phyloP scores from a whole-genome alignment of 352 stramenopile genomes.

The Pilasporangium apinafurcum region DNA sequence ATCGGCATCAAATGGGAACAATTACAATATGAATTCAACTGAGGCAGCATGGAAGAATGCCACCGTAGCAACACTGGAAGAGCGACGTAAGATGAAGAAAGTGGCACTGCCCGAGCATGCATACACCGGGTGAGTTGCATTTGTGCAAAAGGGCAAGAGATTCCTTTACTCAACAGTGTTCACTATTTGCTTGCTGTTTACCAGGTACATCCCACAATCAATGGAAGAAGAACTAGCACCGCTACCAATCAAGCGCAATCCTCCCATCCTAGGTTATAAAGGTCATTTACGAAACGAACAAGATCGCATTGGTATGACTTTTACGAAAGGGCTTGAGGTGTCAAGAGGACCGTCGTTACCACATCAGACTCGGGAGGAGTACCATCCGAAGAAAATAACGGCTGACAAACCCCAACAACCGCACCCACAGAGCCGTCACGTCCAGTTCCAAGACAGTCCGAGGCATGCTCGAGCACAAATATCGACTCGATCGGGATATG shows the following conservation, averaged over 20 bases:
- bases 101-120: conserved; percentile 54
- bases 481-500: conserved; percentile 14
- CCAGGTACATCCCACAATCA: conserved; percentile 19
- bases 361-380: background rate
- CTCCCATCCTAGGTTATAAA: conserved; percentile 55
- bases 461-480: background rate
- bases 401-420: too few species aligned
- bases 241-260: conserved; percentile 10
- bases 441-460: conserved; percentile 4
- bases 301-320: conserved; percentile 64
- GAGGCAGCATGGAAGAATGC: conserved; percentile 15
- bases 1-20: too few species aligned
- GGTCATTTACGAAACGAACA: conserved; percentile 49
- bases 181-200: background rate
- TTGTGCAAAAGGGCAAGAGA: conserved; percentile 6
- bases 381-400: background rate
- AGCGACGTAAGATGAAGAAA: conserved; percentile 66
- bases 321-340: conserved; percentile 42
- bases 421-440: background rate
- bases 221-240: conserved; percentile 12
- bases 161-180: background rate
- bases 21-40: too few species aligned
- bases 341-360: conserved; percentile 11
- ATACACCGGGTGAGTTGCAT: conserved; percentile 48
- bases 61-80: conserved; percentile 28